Percentiles rank a stretch among this genome's conserved stretches.
These are phyloP conservation scores for Cercospora berteroae DNA, from an alignment of 2,329 filamentous ascomycete species.

Conservation along the genomic window DNA sequence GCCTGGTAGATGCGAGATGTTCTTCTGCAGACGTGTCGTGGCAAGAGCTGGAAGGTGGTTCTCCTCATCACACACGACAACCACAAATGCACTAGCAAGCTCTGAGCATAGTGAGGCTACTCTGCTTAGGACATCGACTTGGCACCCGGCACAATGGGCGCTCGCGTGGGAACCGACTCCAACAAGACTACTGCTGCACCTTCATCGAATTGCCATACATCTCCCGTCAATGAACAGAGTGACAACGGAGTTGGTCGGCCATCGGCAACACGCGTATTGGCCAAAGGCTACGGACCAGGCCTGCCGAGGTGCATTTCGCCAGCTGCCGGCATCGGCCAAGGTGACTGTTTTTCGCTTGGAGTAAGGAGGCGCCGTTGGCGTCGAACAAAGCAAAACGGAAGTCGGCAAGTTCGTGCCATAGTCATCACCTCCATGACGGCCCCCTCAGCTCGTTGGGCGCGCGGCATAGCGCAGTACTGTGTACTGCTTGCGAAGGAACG, in stretches of 20 bases:
- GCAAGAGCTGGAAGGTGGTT: neutral
- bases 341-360: neutral
- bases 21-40: neutral
- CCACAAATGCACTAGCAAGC: neutral
- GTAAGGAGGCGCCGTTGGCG: neutral
- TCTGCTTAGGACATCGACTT: neutral
- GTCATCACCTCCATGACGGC: neutral
- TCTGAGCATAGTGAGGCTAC: too few species aligned
- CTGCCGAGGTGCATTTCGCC: neutral
- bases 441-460: neutral
- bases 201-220: neutral
- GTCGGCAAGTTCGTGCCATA: neutral
- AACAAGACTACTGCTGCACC: neutral
- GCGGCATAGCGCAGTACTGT: neutral
- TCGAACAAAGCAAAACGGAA: neutral
- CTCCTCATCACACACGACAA: neutral
- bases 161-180: neutral
- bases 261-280: neutral
- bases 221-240: neutral
- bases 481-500: neutral
- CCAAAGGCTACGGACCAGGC: neutral
- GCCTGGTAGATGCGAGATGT: neutral
- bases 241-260: neutral
- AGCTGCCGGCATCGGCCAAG: conserved; percentile 13
- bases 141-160: neutral